Percentiles rank a stretch among this genome's conserved stretches.
phyloP scores from a whole-genome alignment of 2,329 filamentous ascomycete species.

The Ophiostoma himal-ulmi region DNA sequence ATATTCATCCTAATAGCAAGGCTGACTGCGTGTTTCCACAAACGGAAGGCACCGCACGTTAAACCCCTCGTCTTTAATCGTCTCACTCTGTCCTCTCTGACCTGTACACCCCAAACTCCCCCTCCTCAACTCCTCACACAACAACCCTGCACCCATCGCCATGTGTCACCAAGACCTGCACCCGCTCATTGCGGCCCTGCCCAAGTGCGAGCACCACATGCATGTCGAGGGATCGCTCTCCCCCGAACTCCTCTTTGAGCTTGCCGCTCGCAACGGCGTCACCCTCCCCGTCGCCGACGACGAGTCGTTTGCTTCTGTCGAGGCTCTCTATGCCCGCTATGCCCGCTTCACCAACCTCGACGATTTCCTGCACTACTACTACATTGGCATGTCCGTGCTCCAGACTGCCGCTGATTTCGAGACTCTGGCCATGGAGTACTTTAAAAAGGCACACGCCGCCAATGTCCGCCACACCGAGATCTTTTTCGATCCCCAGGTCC shows the following conservation, averaged over 20 bases:
- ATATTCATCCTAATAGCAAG: neutral
- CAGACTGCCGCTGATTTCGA: constrained; percentile 63
- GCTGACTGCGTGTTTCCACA: neutral
- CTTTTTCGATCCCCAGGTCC: constrained; percentile 77
- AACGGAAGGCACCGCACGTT: neutral
- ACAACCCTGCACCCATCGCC: constrained; percentile 15
- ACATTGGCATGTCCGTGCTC: constrained; percentile 67
- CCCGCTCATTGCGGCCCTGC: constrained; percentile 57
- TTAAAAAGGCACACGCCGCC: constrained; percentile 56
- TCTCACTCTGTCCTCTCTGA: neutral
- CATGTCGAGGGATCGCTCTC: constrained; percentile 73
- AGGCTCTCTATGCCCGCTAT: constrained; percentile 58
- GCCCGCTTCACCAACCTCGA: constrained; percentile 62
- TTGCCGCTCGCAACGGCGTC: constrained; percentile 62
- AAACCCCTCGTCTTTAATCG: neutral
- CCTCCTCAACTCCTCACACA: neutral
- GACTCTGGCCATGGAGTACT: constrained; percentile 66
- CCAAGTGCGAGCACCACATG: constrained; percentile 78
- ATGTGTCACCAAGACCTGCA: constrained; percentile 55
- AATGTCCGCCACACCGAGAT: constrained; percentile 68
- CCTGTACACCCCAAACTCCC: neutral
- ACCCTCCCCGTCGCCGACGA: constrained; percentile 51
- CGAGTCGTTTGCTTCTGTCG: constrained; percentile 56
- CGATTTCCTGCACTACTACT: constrained; percentile 72
- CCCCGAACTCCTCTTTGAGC: constrained; percentile 61